Conservation (phyloP, 2,329 filamentous ascomycete genomes). For the Helminthosporium solani region DNA sequence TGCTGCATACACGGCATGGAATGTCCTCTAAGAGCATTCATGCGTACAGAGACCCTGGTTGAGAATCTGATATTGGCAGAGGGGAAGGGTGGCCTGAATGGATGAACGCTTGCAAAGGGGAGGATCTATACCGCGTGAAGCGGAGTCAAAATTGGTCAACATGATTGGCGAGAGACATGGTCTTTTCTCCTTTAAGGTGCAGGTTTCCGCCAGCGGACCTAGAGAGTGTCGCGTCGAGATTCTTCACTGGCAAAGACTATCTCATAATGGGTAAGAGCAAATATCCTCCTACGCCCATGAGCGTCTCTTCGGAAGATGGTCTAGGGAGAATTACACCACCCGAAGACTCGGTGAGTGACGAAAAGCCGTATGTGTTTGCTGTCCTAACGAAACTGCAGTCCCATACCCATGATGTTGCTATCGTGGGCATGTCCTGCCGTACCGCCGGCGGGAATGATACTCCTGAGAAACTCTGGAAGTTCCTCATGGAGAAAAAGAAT, state of each 20-base stretch:
- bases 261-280: background rate
- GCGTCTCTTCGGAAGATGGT: background rate
- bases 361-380: background rate
- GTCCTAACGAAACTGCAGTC: background rate
- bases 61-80: background rate
- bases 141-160: background rate
- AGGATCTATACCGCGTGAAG: background rate
- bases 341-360: background rate
- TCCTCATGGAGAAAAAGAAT: conserved; percentile 14
- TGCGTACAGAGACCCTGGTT: background rate
- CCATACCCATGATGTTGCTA: conserved; percentile 6
- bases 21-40: background rate
- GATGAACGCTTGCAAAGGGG: background rate
- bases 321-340: background rate
- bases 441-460: conserved; percentile 10
- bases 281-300: background rate
- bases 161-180: background rate
- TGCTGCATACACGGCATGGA: background rate
- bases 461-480: conserved; percentile 15
- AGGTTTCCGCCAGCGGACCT: background rate
- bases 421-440: conserved; percentile 16
- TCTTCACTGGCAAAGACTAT: background rate
- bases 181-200: background rate
- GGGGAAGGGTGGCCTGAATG: background rate
- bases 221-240: background rate